These are phyloP conservation scores for Dryadomyces quercivorus DNA, from an alignment of 2,329 filamentous ascomycete genomes.

Conservation along the genomic window DNA sequence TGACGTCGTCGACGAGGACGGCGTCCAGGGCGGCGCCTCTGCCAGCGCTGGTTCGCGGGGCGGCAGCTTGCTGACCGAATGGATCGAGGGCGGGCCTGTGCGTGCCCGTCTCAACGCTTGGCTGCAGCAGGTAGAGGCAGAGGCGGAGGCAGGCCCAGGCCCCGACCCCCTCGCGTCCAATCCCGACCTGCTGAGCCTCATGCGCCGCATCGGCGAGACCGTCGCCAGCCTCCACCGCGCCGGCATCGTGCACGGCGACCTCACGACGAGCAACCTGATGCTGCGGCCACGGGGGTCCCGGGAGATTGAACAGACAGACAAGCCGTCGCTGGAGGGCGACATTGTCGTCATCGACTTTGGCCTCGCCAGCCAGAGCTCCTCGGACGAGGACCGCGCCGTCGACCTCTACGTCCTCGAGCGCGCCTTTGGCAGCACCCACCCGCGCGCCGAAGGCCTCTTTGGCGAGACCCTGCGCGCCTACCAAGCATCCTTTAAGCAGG, in stretches of 20 bases:
- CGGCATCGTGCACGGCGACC: conserved; percentile 87
- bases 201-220: conserved; percentile 57
- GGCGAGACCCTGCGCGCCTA: conserved; percentile 64
- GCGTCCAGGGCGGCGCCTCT: background rate
- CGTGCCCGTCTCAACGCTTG: conserved; percentile 57
- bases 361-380: conserved; percentile 64
- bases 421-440: conserved; percentile 91
- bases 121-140: conserved; percentile 36
- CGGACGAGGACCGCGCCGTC: conserved; percentile 89
- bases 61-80: conserved; percentile 60
- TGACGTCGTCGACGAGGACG: conserved; percentile 38
- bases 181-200: conserved; percentile 41
- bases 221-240: conserved; percentile 67
- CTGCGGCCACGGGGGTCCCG: conserved; percentile 29
- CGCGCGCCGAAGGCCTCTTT: conserved; percentile 68
- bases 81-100: conserved; percentile 64
- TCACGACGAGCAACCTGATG: conserved; percentile 98
- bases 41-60: background rate
- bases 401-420: conserved; percentile 93
- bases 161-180: conserved; percentile 20
- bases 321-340: conserved; percentile 45
- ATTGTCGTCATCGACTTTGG: conserved; percentile 93
- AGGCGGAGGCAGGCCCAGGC: conserved; percentile 27
- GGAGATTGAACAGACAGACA: conserved; percentile 6
- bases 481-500: conserved; percentile 60